These are phyloP conservation scores for Penicillium sp. DNA, from an alignment of 2,329 filamentous ascomycete genomes.

Conservation along the genomic window DNA sequence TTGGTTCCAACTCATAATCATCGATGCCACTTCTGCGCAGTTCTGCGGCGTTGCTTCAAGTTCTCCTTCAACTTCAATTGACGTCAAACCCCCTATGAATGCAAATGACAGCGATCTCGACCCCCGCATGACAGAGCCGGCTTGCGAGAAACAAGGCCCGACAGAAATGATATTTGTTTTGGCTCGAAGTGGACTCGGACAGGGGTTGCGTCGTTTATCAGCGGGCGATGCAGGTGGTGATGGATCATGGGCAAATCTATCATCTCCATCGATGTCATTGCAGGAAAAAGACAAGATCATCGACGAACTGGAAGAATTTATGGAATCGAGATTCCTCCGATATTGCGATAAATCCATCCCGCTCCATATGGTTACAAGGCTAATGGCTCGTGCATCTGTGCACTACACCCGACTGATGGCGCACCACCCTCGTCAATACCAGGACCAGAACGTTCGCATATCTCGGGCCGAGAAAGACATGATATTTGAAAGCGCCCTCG, in stretches of 20 bases:
- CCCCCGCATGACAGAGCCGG: slow-evolving; percentile 47
- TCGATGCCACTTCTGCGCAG: slow-evolving; percentile 28
- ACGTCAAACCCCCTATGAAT: slow-evolving; percentile 44
- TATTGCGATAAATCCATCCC: slow-evolving; percentile 44
- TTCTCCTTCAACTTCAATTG: slow-evolving; percentile 13
- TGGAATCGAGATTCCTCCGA: slow-evolving; percentile 40
- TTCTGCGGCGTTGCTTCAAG: slow-evolving; percentile 22
- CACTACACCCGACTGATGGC: slow-evolving; percentile 48
- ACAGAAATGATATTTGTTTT: slow-evolving; percentile 51
- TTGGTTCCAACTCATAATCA: slow-evolving; percentile 31
- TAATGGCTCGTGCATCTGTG: slow-evolving; percentile 48
- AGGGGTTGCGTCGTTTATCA: slow-evolving; percentile 28
- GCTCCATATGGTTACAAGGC: slow-evolving; percentile 48
- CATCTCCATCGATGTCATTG: slow-evolving; percentile 20
- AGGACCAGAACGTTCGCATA: slow-evolving; percentile 22
- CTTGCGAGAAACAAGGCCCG: slow-evolving; percentile 42
- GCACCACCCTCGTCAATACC: slow-evolving; percentile 45
- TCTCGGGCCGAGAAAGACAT: slow-evolving; percentile 23
- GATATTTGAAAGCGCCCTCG: slow-evolving; percentile 40
- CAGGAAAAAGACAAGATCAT: slow-evolving; percentile 30
- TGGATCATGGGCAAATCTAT: slow-evolving; percentile 23
- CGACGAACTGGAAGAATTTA: slow-evolving; percentile 35
- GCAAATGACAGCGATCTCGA: slow-evolving; percentile 44
- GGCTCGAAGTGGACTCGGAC: slow-evolving; percentile 36
- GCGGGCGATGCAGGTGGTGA: slow-evolving; percentile 13